Evolutionary conservation across 2,329 filamentous ascomycete genomes (phyloP).

Genomic region (Gremmenia infestans): DNA sequence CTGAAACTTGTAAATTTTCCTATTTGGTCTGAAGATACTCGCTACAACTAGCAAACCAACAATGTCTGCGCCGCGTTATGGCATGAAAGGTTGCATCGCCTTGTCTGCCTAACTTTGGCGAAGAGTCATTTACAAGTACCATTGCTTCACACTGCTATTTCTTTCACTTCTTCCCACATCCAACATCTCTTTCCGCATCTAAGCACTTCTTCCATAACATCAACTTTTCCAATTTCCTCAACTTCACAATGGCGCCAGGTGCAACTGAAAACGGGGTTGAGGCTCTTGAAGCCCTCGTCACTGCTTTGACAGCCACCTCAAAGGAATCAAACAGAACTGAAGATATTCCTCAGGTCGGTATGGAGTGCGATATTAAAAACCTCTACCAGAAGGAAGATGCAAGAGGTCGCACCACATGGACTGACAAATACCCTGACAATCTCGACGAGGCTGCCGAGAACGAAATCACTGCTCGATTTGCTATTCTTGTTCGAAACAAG

Average conservation of each 20-base stretch:
- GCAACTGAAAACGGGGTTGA: not conserved
- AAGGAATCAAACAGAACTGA: not conserved
- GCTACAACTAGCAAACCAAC: not conserved
- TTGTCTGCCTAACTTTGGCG: no score
- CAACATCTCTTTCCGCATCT: no score
- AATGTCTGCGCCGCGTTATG: no score
- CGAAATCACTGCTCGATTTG: constrained; percentile 55
- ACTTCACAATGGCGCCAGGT: not conserved
- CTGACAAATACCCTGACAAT: constrained; percentile 49
- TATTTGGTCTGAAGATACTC: not conserved
- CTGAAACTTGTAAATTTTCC: not conserved
- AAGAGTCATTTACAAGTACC: not conserved
- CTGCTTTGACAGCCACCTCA: not conserved
- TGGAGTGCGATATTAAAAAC: constrained; percentile 38
- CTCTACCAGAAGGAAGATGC: constrained; percentile 48
- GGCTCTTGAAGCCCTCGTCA: not conserved
- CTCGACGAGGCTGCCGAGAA: constrained; percentile 54
- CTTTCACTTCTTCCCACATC: not conserved
- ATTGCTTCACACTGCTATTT: not conserved
- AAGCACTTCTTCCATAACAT: no score
- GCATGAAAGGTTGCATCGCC: no score
- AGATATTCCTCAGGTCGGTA: constrained; percentile 18
- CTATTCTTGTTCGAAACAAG: constrained; percentile 54
- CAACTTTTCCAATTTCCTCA: no score
- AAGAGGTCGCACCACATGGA: constrained; percentile 49